phyloP scores from a whole-genome alignment of 371 early-diverging fungal species.

The Encephalitozoon hellem region DNA sequence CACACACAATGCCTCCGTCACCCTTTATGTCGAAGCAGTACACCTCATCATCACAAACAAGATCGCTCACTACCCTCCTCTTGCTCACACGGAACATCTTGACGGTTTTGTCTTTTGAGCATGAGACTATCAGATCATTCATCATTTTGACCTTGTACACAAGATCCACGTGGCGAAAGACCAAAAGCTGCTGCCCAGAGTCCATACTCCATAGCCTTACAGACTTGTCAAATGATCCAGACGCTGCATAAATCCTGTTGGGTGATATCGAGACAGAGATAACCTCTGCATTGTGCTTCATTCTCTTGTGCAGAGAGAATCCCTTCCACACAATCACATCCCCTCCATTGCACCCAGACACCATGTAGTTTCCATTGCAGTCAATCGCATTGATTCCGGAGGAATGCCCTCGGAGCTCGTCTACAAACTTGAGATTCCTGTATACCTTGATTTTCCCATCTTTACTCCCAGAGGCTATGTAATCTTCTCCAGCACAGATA shows the following conservation, averaged over 20 bases:
- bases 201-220: slow-evolving; percentile 80
- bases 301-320: slow-evolving; percentile 73
- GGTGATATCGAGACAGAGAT: slow-evolving; percentile 79
- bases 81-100: slow-evolving; percentile 74
- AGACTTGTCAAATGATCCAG: slow-evolving; percentile 88
- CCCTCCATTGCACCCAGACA: slow-evolving; percentile 46
- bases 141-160: slow-evolving; percentile 77
- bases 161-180: slow-evolving; percentile 74
- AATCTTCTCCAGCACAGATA: slow-evolving; percentile 67
- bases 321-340: slow-evolving; percentile 67
- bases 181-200: slow-evolving; percentile 70
- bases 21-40: slow-evolving; percentile 57
- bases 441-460: slow-evolving; percentile 68
- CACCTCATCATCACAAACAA: slow-evolving; percentile 60
- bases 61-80: slow-evolving; percentile 53
- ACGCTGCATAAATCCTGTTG: slow-evolving; percentile 78
- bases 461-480: slow-evolving; percentile 68
- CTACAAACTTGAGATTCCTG: slow-evolving; percentile 58
- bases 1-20: slow-evolving; percentile 51
- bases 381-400: slow-evolving; percentile 78
- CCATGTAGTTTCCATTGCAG: slow-evolving; percentile 64
- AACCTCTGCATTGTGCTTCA: slow-evolving; percentile 86
- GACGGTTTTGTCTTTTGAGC: slow-evolving; percentile 79
- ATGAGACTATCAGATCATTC: slow-evolving; percentile 67
- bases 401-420: slow-evolving; percentile 69